phyloP scores from a whole-genome alignment of 2,329 filamentous ascomycete genomes.

The Knufia fluminis region DNA sequence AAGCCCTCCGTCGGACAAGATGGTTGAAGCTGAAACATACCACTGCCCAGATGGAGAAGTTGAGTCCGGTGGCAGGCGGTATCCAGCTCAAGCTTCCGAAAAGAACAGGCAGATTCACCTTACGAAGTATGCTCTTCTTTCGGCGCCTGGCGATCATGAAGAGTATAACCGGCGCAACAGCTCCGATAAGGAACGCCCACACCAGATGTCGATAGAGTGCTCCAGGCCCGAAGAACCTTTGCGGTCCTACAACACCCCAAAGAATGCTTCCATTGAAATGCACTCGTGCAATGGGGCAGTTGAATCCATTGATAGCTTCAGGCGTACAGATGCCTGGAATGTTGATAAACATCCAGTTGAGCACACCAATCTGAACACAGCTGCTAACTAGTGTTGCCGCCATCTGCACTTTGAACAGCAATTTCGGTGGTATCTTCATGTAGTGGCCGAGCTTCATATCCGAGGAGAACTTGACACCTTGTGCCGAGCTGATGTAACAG shows the following conservation, averaged over 20 bases:
- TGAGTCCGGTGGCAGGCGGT: slow-evolving; percentile 72
- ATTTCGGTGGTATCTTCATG: slow-evolving; percentile 52
- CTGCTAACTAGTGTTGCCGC: slow-evolving; percentile 58
- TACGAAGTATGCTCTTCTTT: slow-evolving; percentile 55
- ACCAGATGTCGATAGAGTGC: slow-evolving; percentile 68
- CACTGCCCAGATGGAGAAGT: slow-evolving; percentile 78
- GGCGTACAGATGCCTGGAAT: slow-evolving; percentile 70
- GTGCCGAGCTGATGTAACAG: slow-evolving; percentile 78
- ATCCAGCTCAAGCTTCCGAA: slow-evolving; percentile 82
- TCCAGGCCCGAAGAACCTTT: slow-evolving; percentile 68
- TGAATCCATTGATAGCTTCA: slow-evolving; percentile 75
- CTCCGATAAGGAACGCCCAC: slow-evolving; percentile 73
- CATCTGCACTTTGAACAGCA: slow-evolving; percentile 52
- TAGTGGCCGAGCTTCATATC: slow-evolving; percentile 68
- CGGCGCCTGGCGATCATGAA: slow-evolving; percentile 60
- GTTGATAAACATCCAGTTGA: slow-evolving; percentile 83
- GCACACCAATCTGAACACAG: slow-evolving; percentile 69
- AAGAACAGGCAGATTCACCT: slow-evolving; percentile 72
- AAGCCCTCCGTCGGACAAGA: slow-evolving; percentile 57
- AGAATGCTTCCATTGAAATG: slow-evolving; percentile 86
- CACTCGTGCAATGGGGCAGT: slow-evolving; percentile 75
- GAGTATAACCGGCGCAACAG: slow-evolving; percentile 61
- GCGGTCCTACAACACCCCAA: slow-evolving; percentile 78
- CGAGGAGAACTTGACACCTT: slow-evolving; percentile 80
- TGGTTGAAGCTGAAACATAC: slow-evolving; percentile 79